These are phyloP conservation scores for Skeletonema tropicum DNA, from an alignment of 108 stramenopile species.

Conservation along the genomic window DNA sequence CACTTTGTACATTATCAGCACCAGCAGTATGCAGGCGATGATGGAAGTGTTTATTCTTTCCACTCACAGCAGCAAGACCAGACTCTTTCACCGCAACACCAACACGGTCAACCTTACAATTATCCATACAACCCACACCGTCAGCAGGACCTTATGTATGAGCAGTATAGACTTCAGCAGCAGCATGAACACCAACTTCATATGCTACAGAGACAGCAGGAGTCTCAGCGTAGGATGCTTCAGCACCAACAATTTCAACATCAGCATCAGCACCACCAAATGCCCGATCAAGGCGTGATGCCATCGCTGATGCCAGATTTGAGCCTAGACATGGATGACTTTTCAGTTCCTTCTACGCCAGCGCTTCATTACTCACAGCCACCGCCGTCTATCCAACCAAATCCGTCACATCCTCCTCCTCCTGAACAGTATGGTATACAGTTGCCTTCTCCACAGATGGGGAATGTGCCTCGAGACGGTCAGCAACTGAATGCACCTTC, in stretches of 20 bases:
- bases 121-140: slow-evolving; percentile 22
- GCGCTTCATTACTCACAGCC: neutral
- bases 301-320: slow-evolving; percentile 11
- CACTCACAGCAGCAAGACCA: slow-evolving; percentile 27
- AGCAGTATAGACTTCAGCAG: slow-evolving; percentile 63
- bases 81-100: slow-evolving; percentile 12
- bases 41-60: slow-evolving; percentile 33
- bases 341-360: slow-evolving; percentile 7
- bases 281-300: neutral
- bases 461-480: neutral
- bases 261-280: neutral
- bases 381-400: slow-evolving; percentile 7
- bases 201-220: slow-evolving; percentile 43
- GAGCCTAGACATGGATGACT: slow-evolving; percentile 11
- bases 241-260: slow-evolving; percentile 10
- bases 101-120: slow-evolving; percentile 14
- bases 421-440: slow-evolving; percentile 11
- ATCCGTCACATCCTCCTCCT: neutral
- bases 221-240: slow-evolving; percentile 27
- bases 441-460: neutral
- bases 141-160: slow-evolving; percentile 46
- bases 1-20: slow-evolving; percentile 26
- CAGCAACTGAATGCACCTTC: slow-evolving; percentile 5
- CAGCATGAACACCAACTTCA: slow-evolving; percentile 60
- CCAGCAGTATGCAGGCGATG: slow-evolving; percentile 9